phyloP scores from a whole-genome alignment of 176 grass and related monocot genomes.

The Thalia dealbata region DNA sequence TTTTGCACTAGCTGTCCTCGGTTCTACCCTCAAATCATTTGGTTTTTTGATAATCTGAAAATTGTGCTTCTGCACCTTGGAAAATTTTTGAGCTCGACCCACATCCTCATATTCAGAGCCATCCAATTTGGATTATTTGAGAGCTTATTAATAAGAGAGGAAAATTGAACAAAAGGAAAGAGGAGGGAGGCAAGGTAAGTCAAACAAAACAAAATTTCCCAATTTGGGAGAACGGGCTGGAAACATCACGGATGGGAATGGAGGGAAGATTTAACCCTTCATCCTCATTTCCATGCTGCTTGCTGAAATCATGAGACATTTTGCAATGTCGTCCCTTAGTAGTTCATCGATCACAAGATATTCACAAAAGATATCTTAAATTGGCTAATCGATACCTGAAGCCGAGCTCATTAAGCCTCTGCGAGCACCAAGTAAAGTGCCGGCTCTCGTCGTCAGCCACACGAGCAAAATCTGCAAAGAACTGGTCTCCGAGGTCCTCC shows the following conservation, averaged over 20 bases:
- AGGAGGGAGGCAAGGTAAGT: too few relatives aligned
- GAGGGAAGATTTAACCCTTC: too few relatives aligned
- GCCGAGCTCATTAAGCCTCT: constrained; percentile 74
- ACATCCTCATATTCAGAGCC: background rate
- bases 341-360: background rate
- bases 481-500: constrained; percentile 52
- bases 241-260: too few relatives aligned
- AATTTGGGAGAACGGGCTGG: too few relatives aligned
- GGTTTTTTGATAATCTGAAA: background rate
- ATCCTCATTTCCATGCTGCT: too few relatives aligned
- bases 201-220: too few relatives aligned
- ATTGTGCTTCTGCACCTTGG: background rate
- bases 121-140: too few relatives aligned
- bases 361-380: background rate
- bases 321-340: too few relatives aligned
- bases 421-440: constrained; percentile 80
- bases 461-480: constrained; percentile 69
- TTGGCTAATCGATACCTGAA: constrained; percentile 39
- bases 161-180: too few relatives aligned
- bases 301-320: too few relatives aligned
- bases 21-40: background rate
- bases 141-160: too few relatives aligned
- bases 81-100: background rate
- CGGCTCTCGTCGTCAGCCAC: constrained; percentile 91
- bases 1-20: background rate